Base-by-base conservation (phyloP, 2,329 filamentous ascomycete genomes). In the Aschersonia sp. region DNA sequence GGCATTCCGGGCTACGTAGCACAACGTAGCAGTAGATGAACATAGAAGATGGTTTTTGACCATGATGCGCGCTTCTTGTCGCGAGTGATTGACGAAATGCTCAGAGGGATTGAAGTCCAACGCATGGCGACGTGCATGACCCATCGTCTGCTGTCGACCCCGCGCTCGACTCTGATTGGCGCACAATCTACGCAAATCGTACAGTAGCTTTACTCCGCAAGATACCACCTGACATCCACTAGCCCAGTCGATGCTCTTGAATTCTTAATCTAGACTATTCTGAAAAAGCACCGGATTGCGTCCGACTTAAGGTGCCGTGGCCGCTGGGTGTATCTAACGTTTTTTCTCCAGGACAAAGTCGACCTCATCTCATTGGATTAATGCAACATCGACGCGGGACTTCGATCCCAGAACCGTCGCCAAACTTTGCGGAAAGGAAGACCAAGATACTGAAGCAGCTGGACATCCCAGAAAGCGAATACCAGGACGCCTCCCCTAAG, bases 401-500 rank as follows among this genome's bases (percentile, higher is more conserved):
- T 6, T 5, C 20, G 31, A 56, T 65, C 45, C 60, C 59, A 12
- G 47, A 51, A n/a, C 61, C 63, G 3, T 60, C 64, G 4, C 49
- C 58, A 10, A 51, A 54, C 38, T 86, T 85, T 58, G 45, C 65
- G 41, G 59, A 64, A 44, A 84, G 79, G 60, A 97, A 96, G 65
- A 61, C 66, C 46, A 80, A 75, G 51, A 94, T 95, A 53, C 68
- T 96, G 10, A 66, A 73, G 42, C 77, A 82, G 54, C 79, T 96
- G 3, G 69, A 78, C 6, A 71, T 80, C 3, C 84, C 88, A 1
- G 76, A 78, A 43, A 73, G 71, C 4, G 75, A 84, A 50, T 94
- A 95, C 64, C 77, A 78, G 41, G 91, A 96, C 64, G 74, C 84
- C 5, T 94, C 87, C 1, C 89, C 91, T 3, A 96, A 96, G 68